Conservation (phyloP, 2,329 filamentous ascomycete species). For the Cladosporium phlei region DNA sequence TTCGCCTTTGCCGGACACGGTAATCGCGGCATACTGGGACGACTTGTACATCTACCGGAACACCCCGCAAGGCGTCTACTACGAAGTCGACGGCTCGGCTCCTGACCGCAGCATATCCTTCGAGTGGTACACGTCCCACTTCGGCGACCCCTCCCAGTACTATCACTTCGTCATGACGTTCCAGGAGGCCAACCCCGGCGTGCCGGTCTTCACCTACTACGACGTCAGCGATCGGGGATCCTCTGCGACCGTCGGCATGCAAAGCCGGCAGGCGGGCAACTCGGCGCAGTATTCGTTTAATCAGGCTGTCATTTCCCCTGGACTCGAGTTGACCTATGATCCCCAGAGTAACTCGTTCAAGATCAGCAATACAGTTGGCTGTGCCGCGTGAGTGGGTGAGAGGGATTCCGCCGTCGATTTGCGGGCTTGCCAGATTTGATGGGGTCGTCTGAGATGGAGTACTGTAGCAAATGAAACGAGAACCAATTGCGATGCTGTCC, state of each 20-base stretch:
- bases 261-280: slow-evolving; percentile 13
- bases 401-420: no score
- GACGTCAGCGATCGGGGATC: slow-evolving; percentile 14
- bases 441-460: no score
- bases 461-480: no score
- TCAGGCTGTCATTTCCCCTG: slow-evolving; percentile 13
- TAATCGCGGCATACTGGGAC: slow-evolving; percentile 18
- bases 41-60: slow-evolving; percentile 20
- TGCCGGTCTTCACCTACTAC: slow-evolving; percentile 15
- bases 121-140: slow-evolving; percentile 18
- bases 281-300: slow-evolving; percentile 14
- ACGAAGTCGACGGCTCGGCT: slow-evolving; percentile 16
- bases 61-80: slow-evolving; percentile 22
- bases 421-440: no score
- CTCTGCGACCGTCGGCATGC: slow-evolving; percentile 15
- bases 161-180: slow-evolving; percentile 20
- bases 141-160: slow-evolving; percentile 13
- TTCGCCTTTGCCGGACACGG: slow-evolving; percentile 10
- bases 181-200: slow-evolving; percentile 9
- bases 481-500: no score
- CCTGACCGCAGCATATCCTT: slow-evolving; percentile 14
- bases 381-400: no score
- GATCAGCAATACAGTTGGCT: no score
- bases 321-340: slow-evolving; percentile 7
- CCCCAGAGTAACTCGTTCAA: no score